Evolutionary conservation across 768 basidiomycete genomes (phyloP).

Genomic region (Suillus plorans): DNA sequence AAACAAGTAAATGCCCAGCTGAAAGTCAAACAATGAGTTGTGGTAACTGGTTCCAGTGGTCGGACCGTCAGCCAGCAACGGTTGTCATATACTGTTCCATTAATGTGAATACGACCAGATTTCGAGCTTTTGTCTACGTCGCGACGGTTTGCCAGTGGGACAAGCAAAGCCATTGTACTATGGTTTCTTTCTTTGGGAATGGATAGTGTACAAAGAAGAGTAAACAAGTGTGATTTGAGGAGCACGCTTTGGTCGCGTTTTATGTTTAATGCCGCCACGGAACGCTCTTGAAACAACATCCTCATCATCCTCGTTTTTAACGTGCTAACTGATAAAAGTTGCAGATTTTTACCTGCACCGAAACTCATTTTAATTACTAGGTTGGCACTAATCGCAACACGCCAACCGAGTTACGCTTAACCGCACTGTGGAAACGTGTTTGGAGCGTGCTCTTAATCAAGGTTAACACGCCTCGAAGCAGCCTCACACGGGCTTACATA

Average conservation of each 20-base stretch:
- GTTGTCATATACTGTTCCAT: not conserved
- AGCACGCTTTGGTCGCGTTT: slow-evolving; percentile 12
- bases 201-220: slow-evolving; percentile 19
- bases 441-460: slow-evolving; percentile 10
- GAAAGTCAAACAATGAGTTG: not conserved
- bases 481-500: slow-evolving; percentile 38
- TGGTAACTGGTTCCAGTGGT: not conserved
- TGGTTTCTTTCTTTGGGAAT: not conserved
- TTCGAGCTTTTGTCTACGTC: not conserved
- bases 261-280: slow-evolving; percentile 12
- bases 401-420: not conserved
- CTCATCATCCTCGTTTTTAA: slow-evolving; percentile 1
- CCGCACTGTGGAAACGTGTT: slow-evolving; percentile 16
- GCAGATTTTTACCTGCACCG: not conserved
- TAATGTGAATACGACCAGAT: not conserved
- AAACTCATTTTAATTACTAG: not conserved
- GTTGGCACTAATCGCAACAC: not conserved
- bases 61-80: not conserved
- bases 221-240: slow-evolving; percentile 23
- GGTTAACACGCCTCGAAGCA: slow-evolving; percentile 3
- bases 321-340: not conserved
- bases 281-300: slow-evolving; percentile 1
- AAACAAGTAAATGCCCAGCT: not conserved
- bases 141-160: not conserved
- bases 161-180: slow-evolving; percentile 8